Percentiles rank a stretch among this genome's conserved stretches.
These are phyloP conservation scores for Scenedesmus sp. DNA, from an alignment of 163 green algal genomes.

Conservation along the genomic window DNA sequence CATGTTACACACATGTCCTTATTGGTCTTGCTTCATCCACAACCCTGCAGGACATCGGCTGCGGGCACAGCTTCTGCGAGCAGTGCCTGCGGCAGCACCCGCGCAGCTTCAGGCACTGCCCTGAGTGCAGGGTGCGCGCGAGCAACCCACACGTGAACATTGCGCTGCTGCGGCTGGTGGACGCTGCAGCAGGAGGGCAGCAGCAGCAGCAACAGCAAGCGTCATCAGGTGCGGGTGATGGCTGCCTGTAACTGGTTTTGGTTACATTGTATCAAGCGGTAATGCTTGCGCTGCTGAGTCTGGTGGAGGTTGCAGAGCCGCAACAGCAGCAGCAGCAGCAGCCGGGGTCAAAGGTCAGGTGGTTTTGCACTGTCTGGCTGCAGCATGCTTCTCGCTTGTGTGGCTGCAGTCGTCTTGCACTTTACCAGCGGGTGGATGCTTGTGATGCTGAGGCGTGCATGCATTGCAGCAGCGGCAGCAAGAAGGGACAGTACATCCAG, in stretches of 20 bases:
- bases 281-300: background rate
- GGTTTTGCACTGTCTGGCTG: no score
- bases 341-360: no score
- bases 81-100: slow-evolving; percentile 37
- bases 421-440: no score
- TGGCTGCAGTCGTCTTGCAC: no score
- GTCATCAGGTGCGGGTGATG: background rate
- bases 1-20: no score
- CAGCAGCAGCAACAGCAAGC: background rate
- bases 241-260: background rate
- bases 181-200: background rate
- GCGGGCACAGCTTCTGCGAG: slow-evolving; percentile 47
- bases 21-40: no score
- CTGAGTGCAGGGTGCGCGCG: slow-evolving; percentile 38
- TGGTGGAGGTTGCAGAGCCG: background rate
- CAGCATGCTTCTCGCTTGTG: no score
- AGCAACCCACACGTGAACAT: slow-evolving; percentile 52
- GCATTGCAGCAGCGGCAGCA: no score
- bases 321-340: background rate
- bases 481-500: no score
- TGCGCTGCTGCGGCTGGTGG: slow-evolving; percentile 35
- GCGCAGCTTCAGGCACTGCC: slow-evolving; percentile 37
- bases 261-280: background rate
- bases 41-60: slow-evolving; percentile 30
- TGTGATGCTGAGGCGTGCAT: background rate